Evolutionary conservation across 805 yeast species (phyloP).

Genomic region (Saccharomycodes ludwigii): DNA sequence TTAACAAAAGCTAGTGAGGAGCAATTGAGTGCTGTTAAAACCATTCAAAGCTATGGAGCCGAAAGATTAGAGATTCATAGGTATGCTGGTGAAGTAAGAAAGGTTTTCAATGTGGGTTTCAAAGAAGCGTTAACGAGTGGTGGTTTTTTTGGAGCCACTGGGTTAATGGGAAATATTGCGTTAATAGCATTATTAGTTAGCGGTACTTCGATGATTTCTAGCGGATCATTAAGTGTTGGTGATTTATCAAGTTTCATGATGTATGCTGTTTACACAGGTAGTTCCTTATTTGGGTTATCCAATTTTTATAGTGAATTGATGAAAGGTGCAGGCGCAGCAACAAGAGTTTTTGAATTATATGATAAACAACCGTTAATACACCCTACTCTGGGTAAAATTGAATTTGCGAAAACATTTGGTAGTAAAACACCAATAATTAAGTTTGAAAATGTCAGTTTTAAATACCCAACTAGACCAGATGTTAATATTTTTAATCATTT

Average conservation of each 20-base stretch:
- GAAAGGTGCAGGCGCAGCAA: slow-evolving; percentile 97
- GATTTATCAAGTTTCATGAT: slow-evolving; percentile 86
- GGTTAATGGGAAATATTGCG: slow-evolving; percentile 73
- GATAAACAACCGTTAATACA: slow-evolving; percentile 65
- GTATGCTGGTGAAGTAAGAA: slow-evolving; percentile 59
- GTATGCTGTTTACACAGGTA: slow-evolving; percentile 90
- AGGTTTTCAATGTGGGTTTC: slow-evolving; percentile 54
- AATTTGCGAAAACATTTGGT: slow-evolving; percentile 18
- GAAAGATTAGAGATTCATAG: slow-evolving; percentile 66
- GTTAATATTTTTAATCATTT: slow-evolving; percentile 51
- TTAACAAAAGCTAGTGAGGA: slow-evolving; percentile 88
- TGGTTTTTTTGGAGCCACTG: slow-evolving; percentile 63
- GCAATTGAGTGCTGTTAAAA: slow-evolving; percentile 69
- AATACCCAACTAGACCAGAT: slow-evolving; percentile 77
- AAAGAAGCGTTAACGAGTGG: slow-evolving; percentile 75
- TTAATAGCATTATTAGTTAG: slow-evolving; percentile 63
- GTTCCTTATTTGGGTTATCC: slow-evolving; percentile 84
- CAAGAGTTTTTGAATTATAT: slow-evolving; percentile 76
- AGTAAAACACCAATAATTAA: slow-evolving; percentile 32
- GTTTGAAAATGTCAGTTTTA: slow-evolving; percentile 53
- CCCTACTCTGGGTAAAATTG: slow-evolving; percentile 46
- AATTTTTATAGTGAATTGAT: slow-evolving; percentile 86
- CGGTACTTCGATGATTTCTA: slow-evolving; percentile 72
- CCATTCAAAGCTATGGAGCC: slow-evolving; percentile 85
- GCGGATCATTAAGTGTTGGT: slow-evolving; percentile 71